Base-by-base conservation (phyloP, 139 green algal genomes). In the Gonium pectorale region DNA sequence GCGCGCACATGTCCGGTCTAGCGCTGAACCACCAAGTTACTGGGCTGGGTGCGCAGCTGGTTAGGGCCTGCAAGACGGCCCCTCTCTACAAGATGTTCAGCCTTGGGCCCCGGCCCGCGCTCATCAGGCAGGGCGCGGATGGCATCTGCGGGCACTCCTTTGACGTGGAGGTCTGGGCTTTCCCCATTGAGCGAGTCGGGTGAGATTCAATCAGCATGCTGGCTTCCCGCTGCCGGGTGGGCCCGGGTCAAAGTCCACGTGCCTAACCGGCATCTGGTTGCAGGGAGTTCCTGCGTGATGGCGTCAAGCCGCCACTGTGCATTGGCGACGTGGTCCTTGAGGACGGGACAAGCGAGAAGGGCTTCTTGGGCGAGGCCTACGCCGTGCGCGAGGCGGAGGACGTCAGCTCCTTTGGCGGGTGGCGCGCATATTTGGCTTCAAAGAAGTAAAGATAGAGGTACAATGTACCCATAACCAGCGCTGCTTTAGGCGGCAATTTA, bases 261-360 rank as follows among this genome's bases (percentile, higher is more conserved):
- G n/a, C n/a, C n/a, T n/a, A n/a, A n/a, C n/a, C n/a, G n/a, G n/a
- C n/a, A 64, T 6, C 51, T 6, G 29, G 3, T 26, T 46, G 29
- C 86, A 92, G 88, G 0, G 70, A 67, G 46, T 92, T 92, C 71
- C 79, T 92, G 38, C 86, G 89, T 27, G 89, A 93, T 35, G 89
- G 89, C 5, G 89, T 93, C 17, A 93, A 90, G 64, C 68, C 90
- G 5, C 93, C 93, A 2, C 88, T 96, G 13, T 90, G 78, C 60
- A 93, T 96, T 73, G 93, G 93, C 31, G 92, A 91, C 19, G 91
- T 96, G 26, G 60, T 93, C 56, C 85, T 96, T 8, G 91, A 95
- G 21, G 92, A 94, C 49, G 92, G 89, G 15, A 86, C 56, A 51
- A 72, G 69, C 27, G 93, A 95, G 0, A 94, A 96, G 56, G 93